Conservation (phyloP, 352 stramenopile genomes). For the Pythium sukuiense region DNA sequence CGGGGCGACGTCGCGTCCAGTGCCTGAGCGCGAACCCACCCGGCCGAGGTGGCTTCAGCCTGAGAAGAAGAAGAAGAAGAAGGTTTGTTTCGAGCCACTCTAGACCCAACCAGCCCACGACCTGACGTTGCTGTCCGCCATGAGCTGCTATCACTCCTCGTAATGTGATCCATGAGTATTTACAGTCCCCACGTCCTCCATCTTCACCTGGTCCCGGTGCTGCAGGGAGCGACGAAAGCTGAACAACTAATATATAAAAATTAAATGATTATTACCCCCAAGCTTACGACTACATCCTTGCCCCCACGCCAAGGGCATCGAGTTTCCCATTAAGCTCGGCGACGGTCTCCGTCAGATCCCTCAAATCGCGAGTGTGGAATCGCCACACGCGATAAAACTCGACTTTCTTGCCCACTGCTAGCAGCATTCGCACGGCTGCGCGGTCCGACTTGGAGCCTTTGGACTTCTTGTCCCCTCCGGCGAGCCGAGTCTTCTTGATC, state of each 20-base stretch:
- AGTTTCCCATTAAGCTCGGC: neutral
- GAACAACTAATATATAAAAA: conserved; percentile 3
- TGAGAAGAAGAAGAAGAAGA: neutral
- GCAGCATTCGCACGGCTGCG: conserved; percentile 31
- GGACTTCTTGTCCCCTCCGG: conserved; percentile 4
- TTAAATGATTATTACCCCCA: conserved; percentile 2
- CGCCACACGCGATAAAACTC: conserved; percentile 61
- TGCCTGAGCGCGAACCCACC: conserved; percentile 6
- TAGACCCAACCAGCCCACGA: conserved; percentile 2
- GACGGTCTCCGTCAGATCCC: neutral
- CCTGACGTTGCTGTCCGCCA: neutral
- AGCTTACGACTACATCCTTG: neutral
- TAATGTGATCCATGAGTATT: conserved; percentile 5
- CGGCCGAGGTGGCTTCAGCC: neutral
- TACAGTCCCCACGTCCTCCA: neutral
- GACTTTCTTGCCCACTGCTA: conserved; percentile 48
- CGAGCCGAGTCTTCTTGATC: conserved; percentile 26
- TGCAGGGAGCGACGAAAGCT: neutral
- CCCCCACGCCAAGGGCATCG: neutral
- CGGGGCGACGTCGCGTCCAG: conserved; percentile 31
- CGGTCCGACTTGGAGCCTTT: conserved; percentile 25
- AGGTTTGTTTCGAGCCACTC: neutral
- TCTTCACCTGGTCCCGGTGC: neutral
- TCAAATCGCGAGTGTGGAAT: conserved; percentile 25
- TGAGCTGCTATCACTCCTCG: conserved; percentile 6